phyloP scores from a whole-genome alignment of 495 filamentous ascomycete species.

The Filosporella fistucella region DNA sequence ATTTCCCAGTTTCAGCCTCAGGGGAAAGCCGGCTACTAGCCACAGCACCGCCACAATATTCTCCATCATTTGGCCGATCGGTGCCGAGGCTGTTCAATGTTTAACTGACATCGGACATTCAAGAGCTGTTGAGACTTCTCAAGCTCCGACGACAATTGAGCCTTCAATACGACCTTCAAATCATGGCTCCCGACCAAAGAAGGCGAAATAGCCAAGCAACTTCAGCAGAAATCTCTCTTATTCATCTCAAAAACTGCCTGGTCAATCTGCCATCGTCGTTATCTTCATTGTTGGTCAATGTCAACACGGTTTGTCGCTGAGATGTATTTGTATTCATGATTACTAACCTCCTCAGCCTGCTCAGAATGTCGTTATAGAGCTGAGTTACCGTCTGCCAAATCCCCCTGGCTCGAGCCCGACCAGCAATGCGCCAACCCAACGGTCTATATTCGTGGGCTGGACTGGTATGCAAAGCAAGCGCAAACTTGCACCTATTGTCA shows the following conservation, averaged over 20 bases:
- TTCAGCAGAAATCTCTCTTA: constrained; percentile 71
- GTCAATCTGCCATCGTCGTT: constrained; percentile 89
- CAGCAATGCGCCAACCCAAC: constrained; percentile 44
- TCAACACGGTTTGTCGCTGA: constrained; percentile 68
- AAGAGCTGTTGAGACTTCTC: background rate
- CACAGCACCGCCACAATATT: constrained; percentile 4
- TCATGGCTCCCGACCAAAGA: constrained; percentile 17
- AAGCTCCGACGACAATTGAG: too few relatives aligned
- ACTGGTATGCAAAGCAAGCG: constrained; percentile 93
- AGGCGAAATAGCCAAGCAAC: constrained; percentile 41
- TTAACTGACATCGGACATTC: background rate
- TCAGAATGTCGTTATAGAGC: constrained; percentile 94
- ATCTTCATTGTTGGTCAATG: constrained; percentile 74
- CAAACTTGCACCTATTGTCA: constrained; percentile 65
- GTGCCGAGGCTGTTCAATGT: constrained; percentile 4
- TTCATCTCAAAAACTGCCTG: constrained; percentile 85
- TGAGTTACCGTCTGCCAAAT: constrained; percentile 55
- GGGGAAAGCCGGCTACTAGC: background rate
- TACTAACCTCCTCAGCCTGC: constrained; percentile 51
- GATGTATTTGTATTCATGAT: background rate
- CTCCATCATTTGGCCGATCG: too few relatives aligned
- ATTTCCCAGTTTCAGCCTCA: background rate
- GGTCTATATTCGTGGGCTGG: constrained; percentile 86
- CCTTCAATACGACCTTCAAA: too few relatives aligned
- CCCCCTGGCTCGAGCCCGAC: constrained; percentile 27